Evolutionary conservation across 2,329 filamentous ascomycete species (phyloP).

Genomic region (Aureobasidium sp.): DNA sequence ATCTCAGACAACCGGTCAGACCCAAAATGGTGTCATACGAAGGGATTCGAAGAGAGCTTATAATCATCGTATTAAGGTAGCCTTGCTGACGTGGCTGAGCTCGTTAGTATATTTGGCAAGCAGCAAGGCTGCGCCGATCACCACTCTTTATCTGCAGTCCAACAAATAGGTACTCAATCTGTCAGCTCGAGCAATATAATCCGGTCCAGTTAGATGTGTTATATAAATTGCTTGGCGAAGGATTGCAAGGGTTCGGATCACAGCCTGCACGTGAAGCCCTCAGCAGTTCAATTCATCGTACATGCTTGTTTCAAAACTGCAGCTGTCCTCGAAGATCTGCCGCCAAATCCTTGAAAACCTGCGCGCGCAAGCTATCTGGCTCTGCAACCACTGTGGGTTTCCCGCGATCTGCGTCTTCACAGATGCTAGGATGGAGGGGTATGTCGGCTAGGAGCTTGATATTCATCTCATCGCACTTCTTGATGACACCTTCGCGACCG

Average conservation of each 20-base stretch:
- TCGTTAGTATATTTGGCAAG: neutral
- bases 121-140: neutral
- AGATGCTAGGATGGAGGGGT: slow-evolving; percentile 78
- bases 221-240: neutral
- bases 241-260: neutral
- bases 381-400: slow-evolving; percentile 87
- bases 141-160: neutral
- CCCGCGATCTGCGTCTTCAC: slow-evolving; percentile 77
- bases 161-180: too few relatives aligned
- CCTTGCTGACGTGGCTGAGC: slow-evolving; percentile 7
- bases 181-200: neutral
- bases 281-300: neutral
- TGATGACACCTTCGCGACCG: slow-evolving; percentile 45
- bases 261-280: neutral
- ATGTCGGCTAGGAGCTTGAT: slow-evolving; percentile 84
- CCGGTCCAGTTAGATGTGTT: neutral
- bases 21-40: too few relatives aligned
- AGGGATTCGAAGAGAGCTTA: neutral
- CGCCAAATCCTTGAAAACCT: slow-evolving; percentile 54
- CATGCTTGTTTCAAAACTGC: slow-evolving; percentile 13
- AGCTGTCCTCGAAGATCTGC: slow-evolving; percentile 14
- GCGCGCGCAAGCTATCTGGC: slow-evolving; percentile 64
- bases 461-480: slow-evolving; percentile 63
- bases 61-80: neutral
- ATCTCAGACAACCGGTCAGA: neutral